Percentiles rank a stretch among this genome's conserved stretches.
These are phyloP conservation scores for Russula emetica DNA, from an alignment of 768 basidiomycete species.

Conservation along the genomic window DNA sequence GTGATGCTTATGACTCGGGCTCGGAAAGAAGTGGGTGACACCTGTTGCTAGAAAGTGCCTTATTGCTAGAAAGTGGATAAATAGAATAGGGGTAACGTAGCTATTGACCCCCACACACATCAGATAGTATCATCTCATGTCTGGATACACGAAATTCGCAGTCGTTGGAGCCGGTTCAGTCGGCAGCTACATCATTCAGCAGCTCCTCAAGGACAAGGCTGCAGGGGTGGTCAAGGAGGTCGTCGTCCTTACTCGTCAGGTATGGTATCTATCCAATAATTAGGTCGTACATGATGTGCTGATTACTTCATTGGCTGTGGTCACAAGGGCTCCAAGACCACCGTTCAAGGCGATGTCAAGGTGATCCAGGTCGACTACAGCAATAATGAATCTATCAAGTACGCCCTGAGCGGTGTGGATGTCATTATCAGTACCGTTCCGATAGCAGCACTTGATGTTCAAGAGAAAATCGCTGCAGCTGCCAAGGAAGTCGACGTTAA, in stretches of 20 bases:
- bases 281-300: not conserved
- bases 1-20: too few relatives aligned
- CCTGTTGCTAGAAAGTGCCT: too few relatives aligned
- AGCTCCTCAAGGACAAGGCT: slow-evolving; percentile 19
- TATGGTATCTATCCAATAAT: not conserved
- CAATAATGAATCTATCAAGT: not conserved
- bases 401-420: not conserved
- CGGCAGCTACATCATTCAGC: slow-evolving; percentile 20
- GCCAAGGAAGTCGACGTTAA: not conserved
- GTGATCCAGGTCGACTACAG: not conserved
- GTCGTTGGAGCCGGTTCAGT: slow-evolving; percentile 21
- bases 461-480: not conserved
- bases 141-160: slow-evolving; percentile 26
- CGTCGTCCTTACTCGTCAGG: slow-evolving; percentile 24
- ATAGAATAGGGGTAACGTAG: too few relatives aligned
- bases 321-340: not conserved
- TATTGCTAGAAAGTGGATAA: too few relatives aligned
- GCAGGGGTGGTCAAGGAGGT: slow-evolving; percentile 18
- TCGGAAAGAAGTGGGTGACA: too few relatives aligned
- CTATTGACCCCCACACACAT: too few relatives aligned
- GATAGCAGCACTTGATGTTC: not conserved
- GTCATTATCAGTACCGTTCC: not conserved
- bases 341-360: not conserved
- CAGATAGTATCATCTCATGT: slow-evolving; percentile 4
- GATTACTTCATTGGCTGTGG: not conserved